Base-by-base conservation (phyloP, 108 stramenopile species). In the Pseudonitzschia pungens region DNA sequence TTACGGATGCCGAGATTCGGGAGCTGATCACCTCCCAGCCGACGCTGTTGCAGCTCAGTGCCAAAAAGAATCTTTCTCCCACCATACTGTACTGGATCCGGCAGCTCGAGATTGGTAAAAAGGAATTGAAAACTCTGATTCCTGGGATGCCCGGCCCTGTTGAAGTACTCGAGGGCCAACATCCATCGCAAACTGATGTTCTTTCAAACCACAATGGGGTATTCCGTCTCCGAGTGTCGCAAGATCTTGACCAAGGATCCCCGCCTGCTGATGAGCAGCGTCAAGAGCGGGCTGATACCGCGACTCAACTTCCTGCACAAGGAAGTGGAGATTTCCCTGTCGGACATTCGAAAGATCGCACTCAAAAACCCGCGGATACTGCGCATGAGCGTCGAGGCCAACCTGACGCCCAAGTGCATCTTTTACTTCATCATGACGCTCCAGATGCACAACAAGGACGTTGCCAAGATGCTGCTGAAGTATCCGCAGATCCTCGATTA, bases 401-500 rank as follows among this genome's bases (percentile, higher is more conserved):
- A 94, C 71, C 66, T 94, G 2, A 69, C 76, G 20, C 87, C 88
- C 75, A 94, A 94, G 69, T 73, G 91, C 29, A 83, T 91, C 27
- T 87, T 87, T 66, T 92, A 84, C 63, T 86, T 89, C 74, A 89
- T 91, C 56, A 79, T 90, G 68, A 86, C 79, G 62, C 72, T 91
- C 27, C 77, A 84, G 20, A 83, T 93, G 79, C 69, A 83, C 40
- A 72, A 80, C 28, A 21, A 57, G 11, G 81, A 76, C 41, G 87
- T 94, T 10, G 42, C 69, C 33, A 87, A 81, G 28, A 48, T 91
- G 10, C 50, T 94, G 33, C 55, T 87, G 40, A 72, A 80, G 29
- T 94, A 83, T 76, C 93, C 93, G 7, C 69, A 74, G 41, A 74
- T 92, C 21, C 76, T 94, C 65, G 84, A 92, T 50, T 94, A 94